Percentiles rank a stretch among this genome's conserved stretches.
phyloP scores from a whole-genome alignment of 1,284 basidiomycete species.

The Kalmanozyma brasiliensis region DNA sequence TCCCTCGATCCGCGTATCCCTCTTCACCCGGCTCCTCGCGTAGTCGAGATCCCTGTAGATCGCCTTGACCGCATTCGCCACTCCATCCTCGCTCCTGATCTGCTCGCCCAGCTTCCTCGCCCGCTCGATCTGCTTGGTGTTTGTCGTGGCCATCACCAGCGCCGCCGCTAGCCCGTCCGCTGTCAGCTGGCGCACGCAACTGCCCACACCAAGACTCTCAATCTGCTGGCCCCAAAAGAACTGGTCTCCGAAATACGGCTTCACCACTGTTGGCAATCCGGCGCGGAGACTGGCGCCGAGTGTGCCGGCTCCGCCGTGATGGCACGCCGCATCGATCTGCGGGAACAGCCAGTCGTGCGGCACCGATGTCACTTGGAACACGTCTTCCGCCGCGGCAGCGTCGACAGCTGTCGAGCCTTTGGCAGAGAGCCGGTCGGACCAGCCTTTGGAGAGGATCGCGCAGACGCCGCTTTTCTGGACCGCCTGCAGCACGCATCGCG shows the following conservation, averaged over 20 bases:
- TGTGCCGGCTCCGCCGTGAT: conserved; percentile 95
- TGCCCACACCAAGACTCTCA: conserved; percentile 89
- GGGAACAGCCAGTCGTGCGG: conserved; percentile 98
- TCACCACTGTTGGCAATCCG: conserved; percentile 93
- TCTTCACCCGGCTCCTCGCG: conserved; percentile 57
- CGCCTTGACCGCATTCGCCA: conserved; percentile 59
- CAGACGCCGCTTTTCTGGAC: conserved; percentile 81
- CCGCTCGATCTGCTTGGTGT: conserved; percentile 84
- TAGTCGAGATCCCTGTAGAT: conserved; percentile 64
- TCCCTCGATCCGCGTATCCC: conserved; percentile 15
- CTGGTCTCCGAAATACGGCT: conserved; percentile 96
- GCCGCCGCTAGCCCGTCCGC: conserved; percentile 81
- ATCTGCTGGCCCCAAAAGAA: conserved; percentile 94
- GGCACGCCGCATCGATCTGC: conserved; percentile 91
- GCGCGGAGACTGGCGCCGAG: conserved; percentile 91
- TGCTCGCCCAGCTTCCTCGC: conserved; percentile 75
- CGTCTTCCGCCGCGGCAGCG: conserved; percentile 75
- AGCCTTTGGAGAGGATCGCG: conserved; percentile 94
- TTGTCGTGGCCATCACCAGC: conserved; percentile 81
- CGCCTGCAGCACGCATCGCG: conserved; percentile 86
- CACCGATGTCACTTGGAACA: conserved; percentile 82
- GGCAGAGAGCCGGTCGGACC: conserved; percentile 81
- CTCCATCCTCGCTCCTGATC: conserved; percentile 72
- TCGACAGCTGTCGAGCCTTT: conserved; percentile 65
- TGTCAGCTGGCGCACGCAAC: conserved; percentile 84